These are phyloP conservation scores for Aspergillus hiratsukae DNA, from an alignment of 2,329 filamentous ascomycete species.

Conservation along the genomic window DNA sequence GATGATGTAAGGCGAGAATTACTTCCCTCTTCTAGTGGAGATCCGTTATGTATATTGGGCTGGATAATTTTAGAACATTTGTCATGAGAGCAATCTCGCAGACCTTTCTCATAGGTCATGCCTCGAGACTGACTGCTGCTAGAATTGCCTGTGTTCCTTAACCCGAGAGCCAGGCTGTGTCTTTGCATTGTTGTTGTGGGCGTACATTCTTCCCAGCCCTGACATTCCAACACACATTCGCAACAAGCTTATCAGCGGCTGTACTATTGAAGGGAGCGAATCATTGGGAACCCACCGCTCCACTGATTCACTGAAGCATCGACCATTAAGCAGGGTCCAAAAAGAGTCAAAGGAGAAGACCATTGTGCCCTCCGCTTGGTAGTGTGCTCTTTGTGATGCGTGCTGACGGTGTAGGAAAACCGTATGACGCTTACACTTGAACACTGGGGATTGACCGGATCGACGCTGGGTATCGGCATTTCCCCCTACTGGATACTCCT, in stretches of 20 bases:
- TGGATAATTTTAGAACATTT: slow-evolving; percentile 17
- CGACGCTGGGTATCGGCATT: background rate
- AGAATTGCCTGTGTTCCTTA: slow-evolving; percentile 4
- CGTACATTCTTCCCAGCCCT: slow-evolving; percentile 30
- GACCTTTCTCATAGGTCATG: slow-evolving; percentile 1
- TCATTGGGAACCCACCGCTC: slow-evolving; percentile 10
- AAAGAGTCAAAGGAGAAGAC: slow-evolving; percentile 4
- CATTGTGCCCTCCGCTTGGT: slow-evolving; percentile 6
- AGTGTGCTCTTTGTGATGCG: slow-evolving; percentile 1
- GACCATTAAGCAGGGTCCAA: slow-evolving; percentile 11
- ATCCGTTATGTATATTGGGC: background rate
- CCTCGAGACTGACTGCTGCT: background rate
- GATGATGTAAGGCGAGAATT: background rate
- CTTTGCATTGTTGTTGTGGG: slow-evolving; percentile 29
- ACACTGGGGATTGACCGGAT: slow-evolving; percentile 4
- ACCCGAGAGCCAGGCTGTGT: slow-evolving; percentile 19
- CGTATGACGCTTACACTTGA: slow-evolving; percentile 35
- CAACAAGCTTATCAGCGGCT: slow-evolving; percentile 14
- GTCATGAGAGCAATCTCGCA: slow-evolving; percentile 1
- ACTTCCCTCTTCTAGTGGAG: background rate
- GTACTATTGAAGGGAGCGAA: slow-evolving; percentile 11
- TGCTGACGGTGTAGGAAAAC: slow-evolving; percentile 15
- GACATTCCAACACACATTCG: slow-evolving; percentile 26
- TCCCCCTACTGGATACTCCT: background rate
- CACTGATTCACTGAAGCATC: slow-evolving; percentile 3